Evolutionary conservation across 1,284 basidiomycete species (phyloP).

Genomic region (Trichosporon sp.): DNA sequence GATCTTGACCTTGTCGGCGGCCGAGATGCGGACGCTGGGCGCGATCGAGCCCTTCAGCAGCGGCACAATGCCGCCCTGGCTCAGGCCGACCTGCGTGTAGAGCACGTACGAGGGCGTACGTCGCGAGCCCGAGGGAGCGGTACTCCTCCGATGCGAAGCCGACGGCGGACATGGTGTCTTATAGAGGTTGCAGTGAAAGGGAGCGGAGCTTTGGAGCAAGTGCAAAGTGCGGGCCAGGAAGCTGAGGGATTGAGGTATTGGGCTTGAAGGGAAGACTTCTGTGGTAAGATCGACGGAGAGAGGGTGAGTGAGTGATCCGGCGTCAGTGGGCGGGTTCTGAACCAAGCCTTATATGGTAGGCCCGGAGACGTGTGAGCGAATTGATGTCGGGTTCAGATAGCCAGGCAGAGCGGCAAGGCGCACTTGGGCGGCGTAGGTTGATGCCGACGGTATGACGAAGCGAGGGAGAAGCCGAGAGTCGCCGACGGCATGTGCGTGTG

Average conservation of each 20-base stretch:
- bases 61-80: constrained; percentile 26
- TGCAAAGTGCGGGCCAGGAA: no score
- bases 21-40: background rate
- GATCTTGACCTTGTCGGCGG: constrained; percentile 13
- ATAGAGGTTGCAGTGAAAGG: no score
- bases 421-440: background rate
- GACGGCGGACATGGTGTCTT: background rate
- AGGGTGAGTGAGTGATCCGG: background rate
- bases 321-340: background rate
- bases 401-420: background rate
- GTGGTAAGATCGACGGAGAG: no score
- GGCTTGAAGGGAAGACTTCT: no score
- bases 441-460: background rate
- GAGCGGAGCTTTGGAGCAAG: no score
- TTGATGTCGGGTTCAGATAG: background rate
- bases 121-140: constrained; percentile 19
- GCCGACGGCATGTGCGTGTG: background rate
- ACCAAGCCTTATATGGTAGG: background rate
- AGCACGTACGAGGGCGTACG: constrained; percentile 28
- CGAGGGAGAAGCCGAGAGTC: background rate
- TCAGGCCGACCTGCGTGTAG: constrained; percentile 23
- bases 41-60: constrained; percentile 22
- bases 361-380: background rate
- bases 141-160: background rate
- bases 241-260: no score